Conservation (phyloP, 371 early-diverging fungal genomes). For the Circinella minor region DNA sequence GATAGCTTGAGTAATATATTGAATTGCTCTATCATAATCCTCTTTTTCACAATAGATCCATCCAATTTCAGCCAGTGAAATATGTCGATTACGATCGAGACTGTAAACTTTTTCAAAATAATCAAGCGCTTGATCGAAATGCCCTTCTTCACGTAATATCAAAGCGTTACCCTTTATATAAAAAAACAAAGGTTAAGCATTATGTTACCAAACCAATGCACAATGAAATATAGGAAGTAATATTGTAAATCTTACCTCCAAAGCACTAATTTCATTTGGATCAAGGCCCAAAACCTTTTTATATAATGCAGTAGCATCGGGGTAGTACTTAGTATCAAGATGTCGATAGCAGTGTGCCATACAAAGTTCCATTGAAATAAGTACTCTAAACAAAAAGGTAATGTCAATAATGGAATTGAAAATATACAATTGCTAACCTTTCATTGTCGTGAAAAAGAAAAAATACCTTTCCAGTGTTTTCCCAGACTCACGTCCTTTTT, state of each 20-base stretch:
- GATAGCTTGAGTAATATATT: constrained; percentile 59
- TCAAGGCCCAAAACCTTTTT: constrained; percentile 53
- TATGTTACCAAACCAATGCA: no score
- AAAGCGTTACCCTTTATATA: constrained; percentile 37
- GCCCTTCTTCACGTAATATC: constrained; percentile 39
- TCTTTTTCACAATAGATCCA: constrained; percentile 67
- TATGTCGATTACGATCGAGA: constrained; percentile 50
- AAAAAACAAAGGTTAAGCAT: not conserved
- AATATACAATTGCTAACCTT: not conserved
- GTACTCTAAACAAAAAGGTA: constrained; percentile 34
- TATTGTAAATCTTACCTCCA: constrained; percentile 41
- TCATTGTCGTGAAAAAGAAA: no score
- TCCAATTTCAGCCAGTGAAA: constrained; percentile 60
- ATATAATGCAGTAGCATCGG: constrained; percentile 57
- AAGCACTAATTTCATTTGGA: constrained; percentile 52
- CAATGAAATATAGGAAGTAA: no score
- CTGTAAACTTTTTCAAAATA: constrained; percentile 57
- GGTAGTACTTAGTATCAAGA: constrained; percentile 55
- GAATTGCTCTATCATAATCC: constrained; percentile 60
- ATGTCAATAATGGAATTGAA: not conserved
- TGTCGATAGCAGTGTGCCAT: constrained; percentile 70
- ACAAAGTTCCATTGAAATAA: constrained; percentile 61
- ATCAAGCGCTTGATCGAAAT: constrained; percentile 58
- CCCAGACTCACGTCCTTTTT: constrained; percentile 40
- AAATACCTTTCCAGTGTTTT: constrained; percentile 43